Base-by-base conservation (phyloP, 2,329 filamentous ascomycete genomes). In the Arachnopeziza araneosa region DNA sequence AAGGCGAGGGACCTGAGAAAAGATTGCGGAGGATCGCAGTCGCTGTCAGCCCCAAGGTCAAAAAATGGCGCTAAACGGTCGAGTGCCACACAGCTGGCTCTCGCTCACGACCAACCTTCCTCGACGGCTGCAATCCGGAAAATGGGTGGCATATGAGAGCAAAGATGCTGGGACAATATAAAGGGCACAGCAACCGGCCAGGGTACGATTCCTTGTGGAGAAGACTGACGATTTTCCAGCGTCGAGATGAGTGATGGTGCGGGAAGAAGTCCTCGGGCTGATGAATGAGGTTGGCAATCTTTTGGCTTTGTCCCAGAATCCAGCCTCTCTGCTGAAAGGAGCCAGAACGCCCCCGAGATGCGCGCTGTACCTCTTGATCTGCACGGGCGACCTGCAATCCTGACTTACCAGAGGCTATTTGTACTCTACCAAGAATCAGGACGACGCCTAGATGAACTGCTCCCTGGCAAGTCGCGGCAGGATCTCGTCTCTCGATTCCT, bases 1-100 rank as follows among this genome's bases (percentile, higher is more conserved):
- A 75, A 73, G 74, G 61, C 62, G 68, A 63, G 63, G 36, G 36
- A 44, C 36, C 36, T 17, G 36, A 44, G 36, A 44, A 44, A 44
- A 44, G 36, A 54, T 58, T 52, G 56, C 51, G 22, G 56, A 52
- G 50, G 22, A 26, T 32, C 44, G 49, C 52, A 44, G 36, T 44
- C 24, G 52, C 51, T 61, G 59, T 57, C 59, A 60, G 57, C 24
- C 9, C 59, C 55, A 57, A 50, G 50, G 51, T 57, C 56, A 52
- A 57, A 55, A 53, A 48, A 56, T 36, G 54, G 60, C 60, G 60
- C 60, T 62, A 60, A 56, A 50, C 36, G 6, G 36, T 14, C 14
- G 14, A 44, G 36, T 44, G 36, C 36, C 36, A 44, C 36, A n/a
- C 36, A 44, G 36, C 36, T 44, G 5, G 59, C 51, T 55, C 26